Evolutionary conservation across 139 green algal genomes (phyloP), one percentile per base, ranked within the genome.

Genomic region (Parachlorella kessleri): DNA sequence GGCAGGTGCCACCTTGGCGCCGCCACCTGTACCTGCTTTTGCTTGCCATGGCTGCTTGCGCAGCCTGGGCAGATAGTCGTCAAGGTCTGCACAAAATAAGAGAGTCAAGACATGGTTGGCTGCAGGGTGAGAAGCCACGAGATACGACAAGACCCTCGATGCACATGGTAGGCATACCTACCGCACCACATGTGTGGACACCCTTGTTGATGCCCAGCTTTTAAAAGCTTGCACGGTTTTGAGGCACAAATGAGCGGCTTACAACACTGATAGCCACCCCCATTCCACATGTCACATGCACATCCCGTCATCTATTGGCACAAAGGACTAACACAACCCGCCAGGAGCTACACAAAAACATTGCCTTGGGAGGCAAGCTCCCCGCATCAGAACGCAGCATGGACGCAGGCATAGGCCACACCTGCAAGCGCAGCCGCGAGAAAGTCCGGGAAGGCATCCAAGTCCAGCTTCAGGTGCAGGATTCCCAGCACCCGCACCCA

Each of bases 391-490:
- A 10, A 18, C 48, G 48, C 10, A 10, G 48, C 10, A 10, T 10
- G 10, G 48, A 18, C 48, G 48, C 48, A 30, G n/a, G 10, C 26
- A 33, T 30, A 18, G 26, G 9, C 6, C 72, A 5, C 72, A 78
- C 72, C 83, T 48, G 75, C 66, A 23, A 74, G 9, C 0, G 80
- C 86, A 4, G 55, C 81, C 5, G 63, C 64, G 24, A 81, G 54
- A 18, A 87, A 75, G 5, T 39, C 63, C 0, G 68, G 48, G 28
- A 86, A 88, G 32, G 81, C 55, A 30, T 93, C 84, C 63, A 91
- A 70, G 67, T 91, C 91, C 54, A 92, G 90, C 3, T 81, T 80
- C 53, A 91, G 89, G 42, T 90, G 90, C 59, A 94, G 72, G 37
- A 94, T 75, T 2, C 90, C 91, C 70, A 79, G 80, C 76, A 83